A percentile compares a stretch with the other conserved stretches of the same genome.
These are phyloP conservation scores for Rugonectria rugulosa DNA, from an alignment of 2,329 filamentous ascomycete genomes.

Conservation along the genomic window DNA sequence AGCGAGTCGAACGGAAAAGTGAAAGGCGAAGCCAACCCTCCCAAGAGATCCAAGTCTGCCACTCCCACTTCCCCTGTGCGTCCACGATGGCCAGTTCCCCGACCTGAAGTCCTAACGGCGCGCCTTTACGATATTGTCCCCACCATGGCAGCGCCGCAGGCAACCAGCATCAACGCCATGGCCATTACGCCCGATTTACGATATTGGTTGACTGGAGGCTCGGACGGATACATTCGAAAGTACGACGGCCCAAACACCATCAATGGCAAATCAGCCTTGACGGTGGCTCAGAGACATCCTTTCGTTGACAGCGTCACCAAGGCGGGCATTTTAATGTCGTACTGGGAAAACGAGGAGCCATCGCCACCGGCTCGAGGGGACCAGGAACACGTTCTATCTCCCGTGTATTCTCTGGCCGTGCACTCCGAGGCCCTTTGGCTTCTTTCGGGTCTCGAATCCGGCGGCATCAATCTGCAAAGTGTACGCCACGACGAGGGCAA, in stretches of 20 bases:
- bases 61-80: slow-evolving; percentile 36
- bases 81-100: slow-evolving; percentile 65
- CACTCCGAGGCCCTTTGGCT: slow-evolving; percentile 92
- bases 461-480: slow-evolving; percentile 91
- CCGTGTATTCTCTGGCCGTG: slow-evolving; percentile 92
- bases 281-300: slow-evolving; percentile 93
- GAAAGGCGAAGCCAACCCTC: slow-evolving; percentile 44
- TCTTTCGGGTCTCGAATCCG: slow-evolving; percentile 87
- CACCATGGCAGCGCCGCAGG: slow-evolving; percentile 94
- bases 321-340: slow-evolving; percentile 90
- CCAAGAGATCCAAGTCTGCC: slow-evolving; percentile 37
- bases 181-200: slow-evolving; percentile 92
- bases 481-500: slow-evolving; percentile 95
- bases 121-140: slow-evolving; percentile 92
- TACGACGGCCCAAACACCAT: slow-evolving; percentile 96
- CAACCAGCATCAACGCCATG: slow-evolving; percentile 93
- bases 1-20: slow-evolving; percentile 39
- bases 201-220: slow-evolving; percentile 93
- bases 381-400: slow-evolving; percentile 75
- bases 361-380: slow-evolving; percentile 51
- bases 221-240: slow-evolving; percentile 95
- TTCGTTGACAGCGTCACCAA: slow-evolving; percentile 98
- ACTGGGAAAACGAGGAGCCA: slow-evolving; percentile 97
- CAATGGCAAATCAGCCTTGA: slow-evolving; percentile 91
- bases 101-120: slow-evolving; percentile 80